Evolutionary conservation across 2,329 filamentous ascomycete genomes (phyloP), one percentile per base, ranked within the genome.

Genomic region (Aspergillus texensis): DNA sequence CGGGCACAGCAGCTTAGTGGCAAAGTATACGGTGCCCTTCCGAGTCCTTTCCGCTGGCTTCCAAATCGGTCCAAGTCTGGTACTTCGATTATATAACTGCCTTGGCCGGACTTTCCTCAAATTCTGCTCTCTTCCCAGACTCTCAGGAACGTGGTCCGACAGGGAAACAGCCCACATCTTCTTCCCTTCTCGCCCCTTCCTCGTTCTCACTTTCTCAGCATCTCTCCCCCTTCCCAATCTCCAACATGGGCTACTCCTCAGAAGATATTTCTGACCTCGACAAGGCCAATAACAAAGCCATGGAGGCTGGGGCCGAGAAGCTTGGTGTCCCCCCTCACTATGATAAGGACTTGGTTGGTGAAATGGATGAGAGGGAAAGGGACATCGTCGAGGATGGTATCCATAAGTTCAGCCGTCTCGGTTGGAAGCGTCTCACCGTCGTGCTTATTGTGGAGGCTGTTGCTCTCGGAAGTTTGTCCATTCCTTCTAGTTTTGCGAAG

Each of bases 381-480:
- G 62, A 64, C 14, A 62, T 69, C 52, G 67, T 68, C 59, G 68
- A 70, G 28, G 63, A 67, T n/a, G 69, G 69, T 24, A 58, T 68
- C 1, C 36, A 69, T 12, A 71, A 71, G 36, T 71, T 67, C 62
- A 69, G 62, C 54, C 68, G 68, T 52, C 30, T 61, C 10, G 78
- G 84, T 57, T 86, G 84, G 84, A 83, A 84, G 69, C 78, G 81
- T 26, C 73, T 83, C 43, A 83, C 81, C 1, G 73, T 84, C 24
- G 80, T 83, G 61, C 72, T 84, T 60, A 82, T 84, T 58, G 82
- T 83, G 60, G 82, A 84, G 68, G 81, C 82, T 34, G 82, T 84
- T 64, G 80, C 82, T 9, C 76, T 84, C 30, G 82, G 82, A 45
- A 79, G 77, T 43, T 73, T 83, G 63, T 81, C 80, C 58, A 74